phyloP scores from a whole-genome alignment of 148 eudicot species.

The Camellia sinensis region DNA sequence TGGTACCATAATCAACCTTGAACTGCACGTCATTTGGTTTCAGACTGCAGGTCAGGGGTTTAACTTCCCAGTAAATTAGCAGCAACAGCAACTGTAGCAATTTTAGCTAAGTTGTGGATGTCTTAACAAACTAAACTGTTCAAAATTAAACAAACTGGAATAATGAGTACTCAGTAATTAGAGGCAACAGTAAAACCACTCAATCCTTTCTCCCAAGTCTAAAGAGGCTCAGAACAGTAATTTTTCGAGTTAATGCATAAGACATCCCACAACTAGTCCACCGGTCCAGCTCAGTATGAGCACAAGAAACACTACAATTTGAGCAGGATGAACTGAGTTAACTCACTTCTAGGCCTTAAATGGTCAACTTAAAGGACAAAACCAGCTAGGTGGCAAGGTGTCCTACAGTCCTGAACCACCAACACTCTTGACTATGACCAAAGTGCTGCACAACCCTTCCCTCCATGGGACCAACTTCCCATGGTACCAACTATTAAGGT shows the following conservation, averaged over 20 bases:
- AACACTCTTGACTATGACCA: neutral
- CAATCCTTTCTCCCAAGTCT: neutral
- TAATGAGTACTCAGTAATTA: neutral
- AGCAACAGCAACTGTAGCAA: no score
- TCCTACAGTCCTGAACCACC: neutral
- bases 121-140: no score
- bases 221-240: no score
- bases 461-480: no score
- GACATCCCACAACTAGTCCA: neutral
- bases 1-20: neutral
- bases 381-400: neutral
- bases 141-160: neutral
- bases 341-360: neutral
- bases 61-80: neutral
- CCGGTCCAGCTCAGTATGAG: neutral
- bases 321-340: neutral
- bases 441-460: neutral
- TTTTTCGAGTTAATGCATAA: neutral
- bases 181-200: neutral
- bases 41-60: neutral
- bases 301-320: neutral
- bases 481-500: neutral
- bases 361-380: slow-evolving; percentile 5
- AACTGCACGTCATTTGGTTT: neutral
- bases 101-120: no score